Conservation (phyloP, 306 rosid species). For the Citrullus mucosospermus region DNA sequence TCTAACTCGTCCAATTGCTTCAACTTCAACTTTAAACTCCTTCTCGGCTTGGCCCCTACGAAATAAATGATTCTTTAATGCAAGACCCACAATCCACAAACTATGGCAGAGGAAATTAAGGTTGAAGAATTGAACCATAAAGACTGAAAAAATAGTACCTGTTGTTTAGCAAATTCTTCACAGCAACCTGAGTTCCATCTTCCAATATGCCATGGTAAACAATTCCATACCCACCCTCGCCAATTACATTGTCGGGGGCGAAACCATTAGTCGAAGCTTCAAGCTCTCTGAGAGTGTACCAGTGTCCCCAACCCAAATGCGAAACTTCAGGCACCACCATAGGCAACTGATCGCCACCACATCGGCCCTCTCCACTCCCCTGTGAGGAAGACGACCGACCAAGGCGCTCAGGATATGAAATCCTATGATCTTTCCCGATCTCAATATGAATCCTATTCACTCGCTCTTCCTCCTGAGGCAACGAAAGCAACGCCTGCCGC, state of each 20-base stretch:
- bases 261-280: conserved; percentile 64
- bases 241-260: conserved; percentile 57
- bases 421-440: conserved; percentile 70
- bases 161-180: conserved; percentile 77
- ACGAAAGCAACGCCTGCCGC: conserved; percentile 25
- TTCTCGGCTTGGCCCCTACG: conserved; percentile 85
- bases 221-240: conserved; percentile 88
- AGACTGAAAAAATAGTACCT: conserved; percentile 20
- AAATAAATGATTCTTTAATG: conserved; percentile 4
- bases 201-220: conserved; percentile 69
- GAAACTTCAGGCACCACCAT: conserved; percentile 72
- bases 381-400: conserved; percentile 38
- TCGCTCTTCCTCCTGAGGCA: conserved; percentile 40
- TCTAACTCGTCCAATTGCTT: conserved; percentile 85
- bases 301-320: conserved; percentile 93
- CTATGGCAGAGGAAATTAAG: background rate
- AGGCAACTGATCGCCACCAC: conserved; percentile 32
- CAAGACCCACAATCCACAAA: background rate
- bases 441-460: conserved; percentile 47
- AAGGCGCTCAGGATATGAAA: conserved; percentile 51
- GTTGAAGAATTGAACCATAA: background rate
- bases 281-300: conserved; percentile 86
- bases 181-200: conserved; percentile 53
- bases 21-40: conserved; percentile 87
- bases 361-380: conserved; percentile 38